phyloP scores from a whole-genome alignment of 805 yeast species.

The Candida methanosorbosa region DNA sequence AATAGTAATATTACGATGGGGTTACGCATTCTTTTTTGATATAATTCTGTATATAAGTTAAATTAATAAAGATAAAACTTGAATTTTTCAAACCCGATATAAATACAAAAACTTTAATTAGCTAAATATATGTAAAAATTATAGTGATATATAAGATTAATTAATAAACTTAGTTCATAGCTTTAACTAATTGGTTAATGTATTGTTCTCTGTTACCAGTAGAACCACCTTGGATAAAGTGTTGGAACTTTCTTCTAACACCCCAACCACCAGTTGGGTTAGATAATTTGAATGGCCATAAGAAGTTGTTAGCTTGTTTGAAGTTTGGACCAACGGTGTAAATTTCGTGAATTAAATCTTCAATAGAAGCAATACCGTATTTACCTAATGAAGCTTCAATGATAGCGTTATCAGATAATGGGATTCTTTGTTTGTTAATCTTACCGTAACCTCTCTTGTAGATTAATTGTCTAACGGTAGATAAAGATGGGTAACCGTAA shows the following conservation, averaged over 20 bases:
- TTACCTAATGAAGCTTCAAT: slow-evolving; percentile 84
- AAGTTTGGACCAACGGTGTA: slow-evolving; percentile 97
- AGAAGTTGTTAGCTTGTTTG: slow-evolving; percentile 97
- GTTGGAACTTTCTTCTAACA: slow-evolving; percentile 92
- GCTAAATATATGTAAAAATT: background rate
- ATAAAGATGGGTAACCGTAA: slow-evolving; percentile 93
- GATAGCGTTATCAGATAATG: slow-evolving; percentile 80
- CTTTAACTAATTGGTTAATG: slow-evolving; percentile 91
- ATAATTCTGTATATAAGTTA: background rate
- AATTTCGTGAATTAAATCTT: slow-evolving; percentile 94
- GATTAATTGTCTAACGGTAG: slow-evolving; percentile 85
- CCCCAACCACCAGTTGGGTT: slow-evolving; percentile 98
- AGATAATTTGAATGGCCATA: slow-evolving; percentile 96
- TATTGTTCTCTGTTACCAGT: slow-evolving; percentile 96
- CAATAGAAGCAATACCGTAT: slow-evolving; percentile 87
- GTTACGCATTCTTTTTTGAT: too few relatives aligned
- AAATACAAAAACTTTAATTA: background rate
- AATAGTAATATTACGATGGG: background rate
- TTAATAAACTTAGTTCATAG: slow-evolving; percentile 63
- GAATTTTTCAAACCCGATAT: slow-evolving; percentile 1
- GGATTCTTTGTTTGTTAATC: slow-evolving; percentile 91
- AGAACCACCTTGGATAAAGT: slow-evolving; percentile 97
- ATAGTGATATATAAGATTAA: too few relatives aligned
- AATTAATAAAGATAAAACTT: background rate
- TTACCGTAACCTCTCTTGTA: slow-evolving; percentile 99